Evolutionary conservation across 306 rosid species (phyloP), one percentile per base, ranked within the genome.

Genomic region (Pyrus communis): DNA sequence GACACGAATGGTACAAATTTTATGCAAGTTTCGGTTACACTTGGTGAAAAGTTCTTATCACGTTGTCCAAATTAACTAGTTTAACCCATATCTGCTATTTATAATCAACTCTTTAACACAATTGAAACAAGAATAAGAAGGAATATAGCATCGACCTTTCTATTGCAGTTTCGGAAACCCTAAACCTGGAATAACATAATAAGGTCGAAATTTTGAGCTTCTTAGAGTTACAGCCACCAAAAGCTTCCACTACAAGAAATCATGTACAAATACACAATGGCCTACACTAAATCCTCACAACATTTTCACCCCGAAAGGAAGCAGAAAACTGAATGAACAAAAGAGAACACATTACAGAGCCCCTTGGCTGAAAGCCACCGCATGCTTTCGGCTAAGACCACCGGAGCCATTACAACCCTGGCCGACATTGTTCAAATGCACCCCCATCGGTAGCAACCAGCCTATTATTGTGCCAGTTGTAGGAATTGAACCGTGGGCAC

Each of bases 391-490:
- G 84, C 82, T 79, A 67, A 67, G 81, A 88, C 88, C 88, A 88
- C 82, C 63, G 77, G 85, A 86, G 87, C 78, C 90, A 82, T 85
- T 85, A 85, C 87, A 87, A 79, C 80, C 71, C 80, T 77, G 61
- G 68, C 79, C 67, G 78, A 82, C 77, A 84, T 76, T 78, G 84
- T 84, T 79, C 82, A 81, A 7, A 77, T 73, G 82, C 77, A 85
- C 80, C 86, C 80, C 83, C 85, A 80, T 75, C 90, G 91, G 91
- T 83, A 84, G 86, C 76, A 93, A 84, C 82, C 90, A 75, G 80
- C 91, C 93, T 81, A 83, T 28, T 28, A 28, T 28, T 28, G 30
- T 28, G 30, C 30, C 30, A 28, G 0, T 28, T 28, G 30, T 2
- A 28, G 30, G 30, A 28, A 3, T 28, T 28, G n/a, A n/a, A n/a